A percentile compares a stretch with the other conserved stretches of the same genome.
Evolutionary conservation across 176 grass and related monocot species (phyloP).

Genomic region (Avena atlantica): DNA sequence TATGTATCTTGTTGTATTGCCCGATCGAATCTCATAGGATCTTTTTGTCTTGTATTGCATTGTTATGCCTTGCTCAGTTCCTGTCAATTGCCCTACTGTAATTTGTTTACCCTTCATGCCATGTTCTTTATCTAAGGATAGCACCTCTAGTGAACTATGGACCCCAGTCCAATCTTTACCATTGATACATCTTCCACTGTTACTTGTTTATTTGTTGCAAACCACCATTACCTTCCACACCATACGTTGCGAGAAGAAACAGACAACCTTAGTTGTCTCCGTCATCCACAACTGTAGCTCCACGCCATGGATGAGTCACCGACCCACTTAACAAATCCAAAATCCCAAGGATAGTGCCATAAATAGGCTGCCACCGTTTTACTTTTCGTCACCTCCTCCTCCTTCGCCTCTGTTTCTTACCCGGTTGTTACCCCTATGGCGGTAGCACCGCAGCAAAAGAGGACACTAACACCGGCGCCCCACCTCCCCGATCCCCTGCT

Average conservation of each 20-base stretch:
- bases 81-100: too few relatives aligned
- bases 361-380: not conserved
- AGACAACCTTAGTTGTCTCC: conserved; percentile 4
- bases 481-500: not conserved
- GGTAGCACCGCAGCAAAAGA: not conserved
- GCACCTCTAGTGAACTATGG: too few relatives aligned
- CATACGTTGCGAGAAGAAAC: not conserved
- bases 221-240: too few relatives aligned
- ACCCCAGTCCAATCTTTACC: too few relatives aligned
- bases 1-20: too few relatives aligned
- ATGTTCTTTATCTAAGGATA: too few relatives aligned
- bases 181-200: too few relatives aligned
- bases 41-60: too few relatives aligned
- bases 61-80: too few relatives aligned
- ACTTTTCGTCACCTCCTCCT: not conserved
- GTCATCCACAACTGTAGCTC: conserved; percentile 37
- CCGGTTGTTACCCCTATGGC: not conserved
- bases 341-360: not conserved
- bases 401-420: not conserved
- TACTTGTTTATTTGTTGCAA: too few relatives aligned
- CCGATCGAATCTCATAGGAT: too few relatives aligned
- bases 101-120: too few relatives aligned
- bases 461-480: not conserved
- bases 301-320: conserved; percentile 73
- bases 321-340: not conserved